Evolutionary conservation across 805 yeast genomes (phyloP), one percentile per base, ranked within the genome.

Genomic region (Saccharomyces paradoxus): DNA sequence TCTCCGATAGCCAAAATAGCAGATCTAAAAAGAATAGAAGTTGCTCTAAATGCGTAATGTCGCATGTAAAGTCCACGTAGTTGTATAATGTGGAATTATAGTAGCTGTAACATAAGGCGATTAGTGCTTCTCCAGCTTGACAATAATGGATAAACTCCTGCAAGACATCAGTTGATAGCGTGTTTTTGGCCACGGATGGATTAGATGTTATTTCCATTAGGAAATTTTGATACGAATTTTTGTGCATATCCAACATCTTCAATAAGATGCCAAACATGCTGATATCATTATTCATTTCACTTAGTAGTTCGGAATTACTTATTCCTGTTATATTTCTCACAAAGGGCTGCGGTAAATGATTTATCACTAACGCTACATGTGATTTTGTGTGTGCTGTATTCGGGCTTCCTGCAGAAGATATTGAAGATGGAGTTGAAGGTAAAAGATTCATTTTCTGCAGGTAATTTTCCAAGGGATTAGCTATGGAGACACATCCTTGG

Each of bases 401-500:
- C 21, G 51, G 51, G 29, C 51, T 49, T 10, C 51, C 51, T 13
- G 28, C 44, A 21, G 51, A 49, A 4, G 44, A 22, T 13, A 49
- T 56, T 22, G 64, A 56, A 21, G 58, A 65, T 21, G 61, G 63
- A 3, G 64, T 61, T 31, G 66, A 67, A 49, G 76, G 75, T 50
- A 70, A 68, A 48, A 70, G 47, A 44, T 57, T 56, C 56, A 56
- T 58, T 32, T 51, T 56, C 48, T 55, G 55, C 14, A 62, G 47
- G 50, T 60, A 66, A 46, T 57, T 57, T 30, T 63, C 68, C 12
- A 66, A 48, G 4, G 70, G 70, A 41, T 59, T 63, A 26, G 64
- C 63, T 14, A 65, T 59, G 7, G 65, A 61, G 3, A 60, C 54
- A 26, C 61, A 57, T 28, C 59, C 55, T 48, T 58, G 60, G 26